phyloP scores from a whole-genome alignment of 345 rosid genomes.

The Zanthoxylum bungeanum region DNA sequence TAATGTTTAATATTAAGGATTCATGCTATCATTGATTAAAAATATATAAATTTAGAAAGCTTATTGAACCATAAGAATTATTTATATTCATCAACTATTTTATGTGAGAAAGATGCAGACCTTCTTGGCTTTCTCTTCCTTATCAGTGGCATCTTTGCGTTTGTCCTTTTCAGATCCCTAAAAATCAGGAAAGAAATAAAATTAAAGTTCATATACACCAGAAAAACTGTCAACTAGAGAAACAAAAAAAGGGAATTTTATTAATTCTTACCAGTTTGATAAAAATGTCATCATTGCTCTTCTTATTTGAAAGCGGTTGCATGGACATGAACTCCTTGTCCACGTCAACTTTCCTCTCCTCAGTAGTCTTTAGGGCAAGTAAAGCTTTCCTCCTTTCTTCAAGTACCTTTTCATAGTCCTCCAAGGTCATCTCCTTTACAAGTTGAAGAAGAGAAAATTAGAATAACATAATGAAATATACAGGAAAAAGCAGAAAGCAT shows the following conservation, averaged over 20 bases:
- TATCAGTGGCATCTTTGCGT: slow-evolving; percentile 82
- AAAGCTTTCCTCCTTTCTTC: slow-evolving; percentile 85
- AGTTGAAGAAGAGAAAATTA: not conserved
- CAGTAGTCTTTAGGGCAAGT: slow-evolving; percentile 53
- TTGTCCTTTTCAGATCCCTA: slow-evolving; percentile 98
- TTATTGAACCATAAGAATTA: not conserved
- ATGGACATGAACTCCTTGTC: slow-evolving; percentile 71
- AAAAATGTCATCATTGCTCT: slow-evolving; percentile 72
- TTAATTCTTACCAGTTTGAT: slow-evolving; percentile 67
- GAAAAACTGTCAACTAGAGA: not conserved
- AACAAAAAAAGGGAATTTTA: no score
- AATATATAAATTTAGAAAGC: not conserved
- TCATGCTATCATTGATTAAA: not conserved
- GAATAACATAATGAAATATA: not conserved
- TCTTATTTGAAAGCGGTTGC: slow-evolving; percentile 91
- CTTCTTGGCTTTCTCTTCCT: slow-evolving; percentile 89
- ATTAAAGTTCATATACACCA: no score
- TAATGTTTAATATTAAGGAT: no score
- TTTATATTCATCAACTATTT: not conserved
- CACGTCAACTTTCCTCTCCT: slow-evolving; percentile 79
- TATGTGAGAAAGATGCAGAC: slow-evolving; percentile 26
- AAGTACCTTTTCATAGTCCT: slow-evolving; percentile 84
- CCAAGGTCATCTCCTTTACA: slow-evolving; percentile 88
- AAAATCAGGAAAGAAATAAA: slow-evolving; percentile 8
- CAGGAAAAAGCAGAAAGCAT: not conserved